Evolutionary conservation across 1,284 basidiomycete species (phyloP).

Genomic region (Ustilago cynodontis): DNA sequence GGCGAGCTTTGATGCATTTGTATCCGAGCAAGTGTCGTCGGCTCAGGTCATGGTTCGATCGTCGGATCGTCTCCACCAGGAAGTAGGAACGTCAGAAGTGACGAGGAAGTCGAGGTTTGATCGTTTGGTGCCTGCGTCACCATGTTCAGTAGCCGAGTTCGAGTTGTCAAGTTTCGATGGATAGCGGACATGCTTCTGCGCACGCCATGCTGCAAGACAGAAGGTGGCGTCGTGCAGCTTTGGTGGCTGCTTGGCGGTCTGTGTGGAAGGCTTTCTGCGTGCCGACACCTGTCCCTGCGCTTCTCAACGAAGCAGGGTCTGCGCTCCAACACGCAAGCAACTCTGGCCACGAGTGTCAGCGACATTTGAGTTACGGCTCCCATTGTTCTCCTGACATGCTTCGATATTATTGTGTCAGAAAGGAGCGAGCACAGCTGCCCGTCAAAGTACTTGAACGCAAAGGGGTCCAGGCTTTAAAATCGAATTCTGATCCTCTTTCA

Average conservation of each 20-base stretch:
- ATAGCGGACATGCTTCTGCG: neutral
- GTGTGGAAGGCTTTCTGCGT: neutral
- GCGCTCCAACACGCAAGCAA: too few relatives aligned
- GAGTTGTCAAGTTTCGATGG: neutral
- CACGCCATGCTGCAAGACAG: neutral
- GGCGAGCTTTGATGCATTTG: neutral
- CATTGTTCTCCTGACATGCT: too few relatives aligned
- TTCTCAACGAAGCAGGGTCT: too few relatives aligned
- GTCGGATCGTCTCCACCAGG: too few relatives aligned
- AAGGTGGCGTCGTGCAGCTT: neutral
- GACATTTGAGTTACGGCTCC: too few relatives aligned
- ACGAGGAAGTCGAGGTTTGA: neutral
- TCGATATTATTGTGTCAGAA: too few relatives aligned
- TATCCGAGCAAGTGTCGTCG: neutral
- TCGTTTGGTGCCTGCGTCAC: neutral
- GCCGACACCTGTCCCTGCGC: too few relatives aligned
- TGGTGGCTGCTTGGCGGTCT: constrained; percentile 4
- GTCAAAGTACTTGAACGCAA: neutral
- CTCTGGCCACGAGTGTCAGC: too few relatives aligned
- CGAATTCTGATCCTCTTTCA: neutral
- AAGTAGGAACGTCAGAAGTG: too few relatives aligned
- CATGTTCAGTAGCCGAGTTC: constrained; percentile 2
- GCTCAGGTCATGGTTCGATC: neutral
- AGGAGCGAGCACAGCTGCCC: neutral
- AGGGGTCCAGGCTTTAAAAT: neutral